A percentile compares a stretch with the other conserved stretches of the same genome.
These are phyloP conservation scores for Cryphonectria parasitica DNA, from an alignment of 2,329 filamentous ascomycete genomes.

Conservation along the genomic window DNA sequence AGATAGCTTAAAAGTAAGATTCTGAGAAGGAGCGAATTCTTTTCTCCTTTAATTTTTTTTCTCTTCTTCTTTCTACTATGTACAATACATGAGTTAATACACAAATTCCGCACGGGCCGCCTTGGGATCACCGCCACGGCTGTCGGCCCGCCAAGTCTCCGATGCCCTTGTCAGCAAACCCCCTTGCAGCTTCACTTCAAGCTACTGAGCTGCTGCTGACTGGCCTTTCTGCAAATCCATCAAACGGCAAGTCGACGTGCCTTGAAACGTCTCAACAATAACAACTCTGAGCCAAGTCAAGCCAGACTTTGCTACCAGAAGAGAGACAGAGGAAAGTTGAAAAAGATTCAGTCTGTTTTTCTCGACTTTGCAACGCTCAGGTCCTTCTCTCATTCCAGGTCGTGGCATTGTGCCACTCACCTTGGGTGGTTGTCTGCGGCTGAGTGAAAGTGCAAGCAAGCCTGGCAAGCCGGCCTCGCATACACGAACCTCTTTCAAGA, in stretches of 20 bases:
- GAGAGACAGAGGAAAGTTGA: not conserved
- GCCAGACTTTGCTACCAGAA: not conserved
- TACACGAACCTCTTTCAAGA: not conserved
- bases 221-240: constrained; percentile 5
- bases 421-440: not conserved
- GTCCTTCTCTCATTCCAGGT: not conserved
- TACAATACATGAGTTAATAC: not conserved
- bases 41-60: not conserved
- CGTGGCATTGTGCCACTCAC: not conserved
- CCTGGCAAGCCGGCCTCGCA: not conserved
- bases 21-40: not conserved
- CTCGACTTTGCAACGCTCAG: not conserved
- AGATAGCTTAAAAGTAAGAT: too few species aligned
- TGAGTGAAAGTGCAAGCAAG: not conserved
- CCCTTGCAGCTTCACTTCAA: not conserved
- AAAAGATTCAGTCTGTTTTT: too few species aligned
- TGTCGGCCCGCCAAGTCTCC: constrained; percentile 1
- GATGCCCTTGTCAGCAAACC: not conserved
- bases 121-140: not conserved
- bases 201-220: not conserved
- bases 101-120: not conserved
- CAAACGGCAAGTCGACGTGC: not conserved
- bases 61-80: too few species aligned
- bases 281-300: not conserved
- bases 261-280: not conserved